phyloP scores from a whole-genome alignment of 23 red algal species.

The Gracilaria vermiculophylla region DNA sequence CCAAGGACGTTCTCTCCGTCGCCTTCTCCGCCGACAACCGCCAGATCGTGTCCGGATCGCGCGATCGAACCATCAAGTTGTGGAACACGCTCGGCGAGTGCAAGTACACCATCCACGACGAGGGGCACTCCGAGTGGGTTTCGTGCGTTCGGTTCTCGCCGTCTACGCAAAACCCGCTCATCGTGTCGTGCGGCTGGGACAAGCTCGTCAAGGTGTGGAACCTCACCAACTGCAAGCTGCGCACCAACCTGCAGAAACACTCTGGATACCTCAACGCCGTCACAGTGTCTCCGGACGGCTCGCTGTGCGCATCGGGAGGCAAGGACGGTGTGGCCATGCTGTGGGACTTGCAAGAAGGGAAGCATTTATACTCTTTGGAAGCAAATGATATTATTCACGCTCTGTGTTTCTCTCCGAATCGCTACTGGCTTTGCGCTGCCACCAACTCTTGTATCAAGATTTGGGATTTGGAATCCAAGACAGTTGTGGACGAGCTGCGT shows the following conservation, averaged over 20 bases:
- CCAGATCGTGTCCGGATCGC: conserved; percentile 95
- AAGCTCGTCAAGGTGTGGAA: conserved; percentile 99
- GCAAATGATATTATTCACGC: conserved; percentile 97
- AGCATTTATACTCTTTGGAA: conserved; percentile 96
- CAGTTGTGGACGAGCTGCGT: conserved; percentile 89
- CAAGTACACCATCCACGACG: conserved; percentile 94
- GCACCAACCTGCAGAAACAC: conserved; percentile 85
- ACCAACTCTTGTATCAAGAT: conserved; percentile 94
- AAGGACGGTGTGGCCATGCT: conserved; percentile 93
- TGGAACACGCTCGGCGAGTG: conserved; percentile 99
- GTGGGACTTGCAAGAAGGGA: conserved; percentile 96
- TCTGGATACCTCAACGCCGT: conserved; percentile 95
- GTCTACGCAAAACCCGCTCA: conserved; percentile 85
- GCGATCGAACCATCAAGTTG: conserved; percentile 98
- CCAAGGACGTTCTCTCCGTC: conserved; percentile 96
- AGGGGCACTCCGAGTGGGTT: conserved; percentile 95
- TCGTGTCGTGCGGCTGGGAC: conserved; percentile 99
- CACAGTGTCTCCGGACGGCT: conserved; percentile 96
- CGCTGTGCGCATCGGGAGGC: conserved; percentile 92
- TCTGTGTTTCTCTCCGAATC: conserved; percentile 97
- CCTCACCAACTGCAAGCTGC: conserved; percentile 92
- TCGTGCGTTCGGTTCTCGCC: conserved; percentile 97
- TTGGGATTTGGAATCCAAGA: conserved; percentile 99
- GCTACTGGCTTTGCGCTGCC: conserved; percentile 98
- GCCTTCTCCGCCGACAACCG: conserved; percentile 97